phyloP scores from a whole-genome alignment of 164 flowering plant species.

The Pachysandra terminalis region DNA sequence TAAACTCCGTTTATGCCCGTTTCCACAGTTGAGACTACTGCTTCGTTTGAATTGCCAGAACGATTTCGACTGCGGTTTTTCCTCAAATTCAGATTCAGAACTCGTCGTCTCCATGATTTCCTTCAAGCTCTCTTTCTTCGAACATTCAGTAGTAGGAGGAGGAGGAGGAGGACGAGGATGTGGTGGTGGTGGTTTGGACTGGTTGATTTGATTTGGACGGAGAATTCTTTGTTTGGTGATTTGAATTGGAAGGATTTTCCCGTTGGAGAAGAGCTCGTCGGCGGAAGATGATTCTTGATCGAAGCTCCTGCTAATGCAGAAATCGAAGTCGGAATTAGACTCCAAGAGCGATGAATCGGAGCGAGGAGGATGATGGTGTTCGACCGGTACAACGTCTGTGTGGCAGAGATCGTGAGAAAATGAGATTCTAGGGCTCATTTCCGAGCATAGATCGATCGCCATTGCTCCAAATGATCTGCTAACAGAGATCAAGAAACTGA shows the following conservation, averaged over 20 bases:
- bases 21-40: conserved; percentile 57
- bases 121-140: conserved; percentile 50
- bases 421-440: conserved; percentile 77
- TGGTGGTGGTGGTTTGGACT: conserved; percentile 2
- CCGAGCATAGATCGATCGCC: conserved; percentile 66
- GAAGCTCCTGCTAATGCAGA: conserved; percentile 38
- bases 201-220: background rate
- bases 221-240: conserved; percentile 27
- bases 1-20: conserved; percentile 24
- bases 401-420: conserved; percentile 65
- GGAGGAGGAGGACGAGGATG: background rate
- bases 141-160: conserved; percentile 10
- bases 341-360: conserved; percentile 34
- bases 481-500: no score
- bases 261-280: conserved; percentile 74
- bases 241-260: conserved; percentile 56
- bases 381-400: conserved; percentile 21
- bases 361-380: conserved; percentile 16
- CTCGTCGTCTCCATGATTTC: conserved; percentile 38
- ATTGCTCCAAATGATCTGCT: conserved; percentile 13
- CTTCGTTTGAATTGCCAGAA: conserved; percentile 80
- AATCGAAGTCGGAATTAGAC: conserved; percentile 49
- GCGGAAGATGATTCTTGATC: conserved; percentile 47
- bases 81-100: conserved; percentile 35
- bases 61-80: conserved; percentile 28